Base-by-base conservation (phyloP, 495 filamentous ascomycete species). In the Penicillium parvum region DNA sequence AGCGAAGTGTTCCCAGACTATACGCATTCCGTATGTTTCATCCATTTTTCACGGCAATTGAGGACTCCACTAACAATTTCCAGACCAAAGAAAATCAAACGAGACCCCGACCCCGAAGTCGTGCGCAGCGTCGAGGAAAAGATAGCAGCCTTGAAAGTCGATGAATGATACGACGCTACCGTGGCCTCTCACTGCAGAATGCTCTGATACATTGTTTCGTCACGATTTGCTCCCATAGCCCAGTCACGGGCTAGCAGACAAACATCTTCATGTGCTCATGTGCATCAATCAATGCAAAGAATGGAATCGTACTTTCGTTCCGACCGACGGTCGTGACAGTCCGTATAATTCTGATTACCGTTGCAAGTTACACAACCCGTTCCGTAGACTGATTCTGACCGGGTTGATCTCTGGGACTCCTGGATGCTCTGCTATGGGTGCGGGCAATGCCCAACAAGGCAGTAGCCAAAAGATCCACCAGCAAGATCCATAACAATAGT, bases 81-180 rank as follows among this genome's bases (percentile, higher is more conserved):
- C 64, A 60, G 68, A 28, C 77, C 82, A 0, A 75, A 72, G 45
- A 81, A 76, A 49, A 65, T 77, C 20, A 81, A 83, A 47, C 77
- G 72, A 11, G 72, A 78, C 53, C 76, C 74, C 3, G 81, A 88
- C 43, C 83, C 83, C 1, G 84, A 83, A 26, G 60, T 87, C 3
- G 45, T 84, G 32, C 69, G 71, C 55, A 76, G 68, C 25, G 65
- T 90, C 8, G 73, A 83, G 56, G 74, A 71, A 30, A 77, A 73
- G 45, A 61, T 88, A 32, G 75, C 71, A 29, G 30, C 28, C 12
- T n/a, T 55, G 32, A 37, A 30, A 6, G 37, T 60, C 19, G 10
- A 33, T 4, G 33, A 35, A 15, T 40, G 23, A 36, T 36, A 30
- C 28, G 28, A 30, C 0, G 25, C 17, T 23, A 3, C 9, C 8